Percentiles rank a stretch among this genome's conserved stretches.
These are phyloP conservation scores for Pseudogymnoascus pannorum DNA, from an alignment of 2,329 filamentous ascomycete genomes.

Conservation along the genomic window DNA sequence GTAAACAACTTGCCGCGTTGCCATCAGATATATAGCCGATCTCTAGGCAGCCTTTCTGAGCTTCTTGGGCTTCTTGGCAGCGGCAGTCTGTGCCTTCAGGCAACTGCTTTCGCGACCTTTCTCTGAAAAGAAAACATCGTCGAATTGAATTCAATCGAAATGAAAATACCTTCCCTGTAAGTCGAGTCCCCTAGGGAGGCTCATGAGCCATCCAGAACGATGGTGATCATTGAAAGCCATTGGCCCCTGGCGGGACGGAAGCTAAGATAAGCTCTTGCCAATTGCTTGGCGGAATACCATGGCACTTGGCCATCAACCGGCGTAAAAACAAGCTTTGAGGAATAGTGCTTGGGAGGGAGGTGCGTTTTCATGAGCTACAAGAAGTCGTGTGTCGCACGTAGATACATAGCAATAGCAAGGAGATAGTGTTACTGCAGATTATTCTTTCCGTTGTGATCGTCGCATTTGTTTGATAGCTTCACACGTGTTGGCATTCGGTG, in stretches of 20 bases:
- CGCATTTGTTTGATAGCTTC: neutral
- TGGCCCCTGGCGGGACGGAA: neutral
- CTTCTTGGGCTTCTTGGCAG: neutral
- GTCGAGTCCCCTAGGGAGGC: too few relatives aligned
- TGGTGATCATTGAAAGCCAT: neutral
- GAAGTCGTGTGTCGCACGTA: neutral
- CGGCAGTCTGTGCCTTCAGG: neutral
- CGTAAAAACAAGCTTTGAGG: neutral
- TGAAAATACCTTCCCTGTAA: neutral
- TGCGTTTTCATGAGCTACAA: neutral
- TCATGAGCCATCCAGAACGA: neutral
- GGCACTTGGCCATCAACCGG: neutral
- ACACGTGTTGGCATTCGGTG: neutral
- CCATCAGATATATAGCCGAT: neutral
- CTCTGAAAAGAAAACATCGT: neutral
- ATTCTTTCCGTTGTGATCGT: neutral
- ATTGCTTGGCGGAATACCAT: neutral
- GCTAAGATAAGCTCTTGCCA: slow-evolving; percentile 3
- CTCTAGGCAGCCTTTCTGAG: neutral
- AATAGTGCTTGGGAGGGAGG: neutral
- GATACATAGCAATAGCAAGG: neutral
- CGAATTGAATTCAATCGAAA: neutral
- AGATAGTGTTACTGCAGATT: neutral
- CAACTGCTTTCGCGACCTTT: neutral
- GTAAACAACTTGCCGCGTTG: neutral